Evolutionary conservation across 768 basidiomycete genomes (phyloP).

Genomic region (Tephrocybe sp.): DNA sequence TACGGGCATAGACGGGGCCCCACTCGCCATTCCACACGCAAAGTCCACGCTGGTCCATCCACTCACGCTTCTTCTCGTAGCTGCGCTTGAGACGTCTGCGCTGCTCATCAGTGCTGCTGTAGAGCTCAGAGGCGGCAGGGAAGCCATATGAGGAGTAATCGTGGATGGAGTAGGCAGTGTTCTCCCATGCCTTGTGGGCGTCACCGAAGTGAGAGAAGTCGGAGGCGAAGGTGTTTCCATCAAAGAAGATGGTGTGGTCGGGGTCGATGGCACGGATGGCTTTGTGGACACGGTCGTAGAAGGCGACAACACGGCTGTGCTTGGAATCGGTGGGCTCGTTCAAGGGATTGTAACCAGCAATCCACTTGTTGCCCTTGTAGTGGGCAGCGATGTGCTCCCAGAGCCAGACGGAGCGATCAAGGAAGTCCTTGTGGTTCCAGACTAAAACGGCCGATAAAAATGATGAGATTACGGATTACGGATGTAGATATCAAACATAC

Average conservation of each 20-base stretch:
- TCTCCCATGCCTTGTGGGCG: conserved; percentile 58
- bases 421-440: conserved; percentile 85
- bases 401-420: conserved; percentile 73
- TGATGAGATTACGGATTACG: neutral
- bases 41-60: conserved; percentile 66
- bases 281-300: conserved; percentile 65
- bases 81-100: conserved; percentile 46
- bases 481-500: conserved; percentile 23
- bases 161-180: conserved; percentile 76
- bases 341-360: conserved; percentile 83
- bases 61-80: conserved; percentile 73
- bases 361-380: conserved; percentile 77
- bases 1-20: conserved; percentile 77
- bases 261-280: conserved; percentile 72
- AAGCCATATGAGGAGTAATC: conserved; percentile 78
- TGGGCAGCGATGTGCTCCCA: conserved; percentile 76
- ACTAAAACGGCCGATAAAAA: conserved; percentile 33
- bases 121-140: conserved; percentile 54
- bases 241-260: conserved; percentile 74
- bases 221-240: conserved; percentile 81
- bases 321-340: conserved; percentile 79
- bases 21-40: conserved; percentile 83
- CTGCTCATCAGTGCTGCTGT: conserved; percentile 53
- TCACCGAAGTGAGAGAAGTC: conserved; percentile 75
- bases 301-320: conserved; percentile 59